Conservation (phyloP, 2,329 filamentous ascomycete genomes). For the Penicillium sp. region DNA sequence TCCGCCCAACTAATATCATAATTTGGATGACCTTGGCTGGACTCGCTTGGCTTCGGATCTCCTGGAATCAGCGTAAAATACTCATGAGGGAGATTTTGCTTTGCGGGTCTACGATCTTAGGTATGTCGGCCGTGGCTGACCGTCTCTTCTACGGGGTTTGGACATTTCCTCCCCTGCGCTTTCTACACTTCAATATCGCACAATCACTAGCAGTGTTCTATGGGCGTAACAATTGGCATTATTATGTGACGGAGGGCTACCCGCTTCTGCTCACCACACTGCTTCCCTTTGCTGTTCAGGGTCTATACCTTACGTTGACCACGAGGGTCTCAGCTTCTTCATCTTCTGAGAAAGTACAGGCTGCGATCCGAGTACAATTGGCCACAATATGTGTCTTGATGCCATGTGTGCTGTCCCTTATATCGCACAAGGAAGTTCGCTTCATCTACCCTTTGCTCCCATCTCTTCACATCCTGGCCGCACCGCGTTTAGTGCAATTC, state of each 20-base stretch:
- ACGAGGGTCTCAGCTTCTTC: constrained; percentile 28
- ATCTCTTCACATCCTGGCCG: constrained; percentile 77
- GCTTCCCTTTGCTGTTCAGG: constrained; percentile 71
- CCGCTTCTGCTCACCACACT: constrained; percentile 82
- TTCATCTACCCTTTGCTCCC: constrained; percentile 96
- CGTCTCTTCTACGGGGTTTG: constrained; percentile 77
- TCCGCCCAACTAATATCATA: constrained; percentile 85
- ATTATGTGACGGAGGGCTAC: constrained; percentile 87
- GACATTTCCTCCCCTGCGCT: constrained; percentile 85
- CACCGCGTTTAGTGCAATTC: constrained; percentile 65
- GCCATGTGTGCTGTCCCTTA: constrained; percentile 65
- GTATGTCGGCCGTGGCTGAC: constrained; percentile 67
- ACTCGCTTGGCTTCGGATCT: constrained; percentile 51
- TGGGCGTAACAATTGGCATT: constrained; percentile 84
- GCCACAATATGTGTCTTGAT: constrained; percentile 61
- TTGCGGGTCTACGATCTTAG: constrained; percentile 60
- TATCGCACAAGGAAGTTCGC: constrained; percentile 94
- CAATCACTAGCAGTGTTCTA: constrained; percentile 91
- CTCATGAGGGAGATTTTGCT: constrained; percentile 64
- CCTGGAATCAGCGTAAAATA: constrained; percentile 47
- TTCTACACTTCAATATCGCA: constrained; percentile 85
- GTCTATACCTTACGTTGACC: constrained; percentile 57
- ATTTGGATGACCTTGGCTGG: constrained; percentile 73
- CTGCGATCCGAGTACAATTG: constrained; percentile 54
- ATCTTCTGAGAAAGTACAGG: constrained; percentile 31